A percentile compares a stretch with the other conserved stretches of the same genome.
phyloP scores from a whole-genome alignment of 2,329 filamentous ascomycete genomes.

The Exophiala phaeomuriformis region DNA sequence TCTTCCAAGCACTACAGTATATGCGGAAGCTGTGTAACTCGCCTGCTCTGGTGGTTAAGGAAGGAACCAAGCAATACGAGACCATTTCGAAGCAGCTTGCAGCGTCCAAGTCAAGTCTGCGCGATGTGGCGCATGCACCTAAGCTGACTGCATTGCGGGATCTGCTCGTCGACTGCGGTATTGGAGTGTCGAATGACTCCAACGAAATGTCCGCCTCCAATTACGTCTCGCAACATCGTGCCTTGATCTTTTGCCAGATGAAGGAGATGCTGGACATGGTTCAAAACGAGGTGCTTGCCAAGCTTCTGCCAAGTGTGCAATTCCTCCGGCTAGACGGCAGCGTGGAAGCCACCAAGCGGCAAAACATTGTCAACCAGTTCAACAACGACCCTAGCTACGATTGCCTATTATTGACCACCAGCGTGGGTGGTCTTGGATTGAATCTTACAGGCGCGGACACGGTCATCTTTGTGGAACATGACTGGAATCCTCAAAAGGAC shows the following conservation, averaged over 20 bases:
- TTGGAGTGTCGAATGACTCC: conserved; percentile 56
- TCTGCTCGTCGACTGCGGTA: conserved; percentile 95
- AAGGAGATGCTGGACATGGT: conserved; percentile 99
- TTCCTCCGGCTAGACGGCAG: conserved; percentile 89
- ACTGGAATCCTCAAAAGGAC: conserved; percentile 99
- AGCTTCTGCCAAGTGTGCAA: conserved; percentile 84
- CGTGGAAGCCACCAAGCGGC: conserved; percentile 85
- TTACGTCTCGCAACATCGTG: conserved; percentile 91
- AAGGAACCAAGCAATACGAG: conserved; percentile 81
- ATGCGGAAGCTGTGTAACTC: conserved; percentile 99
- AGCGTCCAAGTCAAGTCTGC: conserved; percentile 70
- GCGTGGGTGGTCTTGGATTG: conserved; percentile 85
- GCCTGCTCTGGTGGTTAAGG: conserved; percentile 90
- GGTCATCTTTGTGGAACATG: conserved; percentile 98
- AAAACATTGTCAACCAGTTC: conserved; percentile 98
- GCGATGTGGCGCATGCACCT: conserved; percentile 80
- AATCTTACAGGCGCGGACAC: conserved; percentile 97
- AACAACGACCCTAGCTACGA: conserved; percentile 97
- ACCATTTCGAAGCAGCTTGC: conserved; percentile 74
- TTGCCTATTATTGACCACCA: conserved; percentile 85
- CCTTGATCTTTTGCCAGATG: conserved; percentile 97
- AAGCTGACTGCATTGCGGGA: conserved; percentile 88
- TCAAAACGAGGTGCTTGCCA: conserved; percentile 82
- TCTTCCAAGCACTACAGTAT: conserved; percentile 97
- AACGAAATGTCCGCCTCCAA: conserved; percentile 47